Evolutionary conservation across 495 filamentous ascomycete species (phyloP).

Genomic region (Cercophora sp.): DNA sequence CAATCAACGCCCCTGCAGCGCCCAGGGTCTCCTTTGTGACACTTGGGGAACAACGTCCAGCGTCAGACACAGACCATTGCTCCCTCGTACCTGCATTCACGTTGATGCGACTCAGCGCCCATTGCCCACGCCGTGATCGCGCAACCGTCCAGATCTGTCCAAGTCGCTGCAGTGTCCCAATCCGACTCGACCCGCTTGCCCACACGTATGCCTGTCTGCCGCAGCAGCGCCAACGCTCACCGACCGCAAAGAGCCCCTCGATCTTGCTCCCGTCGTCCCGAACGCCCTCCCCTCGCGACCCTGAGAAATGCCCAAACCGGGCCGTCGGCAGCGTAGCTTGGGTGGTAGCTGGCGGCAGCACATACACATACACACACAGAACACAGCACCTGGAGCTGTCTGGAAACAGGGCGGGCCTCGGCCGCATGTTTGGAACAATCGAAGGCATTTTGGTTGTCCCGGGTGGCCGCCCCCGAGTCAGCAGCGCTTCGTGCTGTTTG

Average conservation of each 20-base stretch:
- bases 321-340: background rate
- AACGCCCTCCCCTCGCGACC: background rate
- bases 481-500: constrained; percentile 19
- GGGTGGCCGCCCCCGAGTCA: constrained; percentile 15
- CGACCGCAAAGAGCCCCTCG: background rate
- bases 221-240: too few species aligned
- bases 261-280: background rate
- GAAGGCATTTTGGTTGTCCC: constrained; percentile 3
- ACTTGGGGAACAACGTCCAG: constrained; percentile 26
- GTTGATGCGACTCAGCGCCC: constrained; percentile 16
- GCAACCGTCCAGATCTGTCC: background rate
- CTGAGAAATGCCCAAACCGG: background rate
- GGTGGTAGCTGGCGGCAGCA: background rate
- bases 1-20: constrained; percentile 24
- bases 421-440: constrained; percentile 6
- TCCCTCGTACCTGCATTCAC: constrained; percentile 18
- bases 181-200: background rate
- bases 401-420: constrained; percentile 2
- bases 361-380: too few species aligned
- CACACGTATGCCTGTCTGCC: too few species aligned
- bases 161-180: constrained; percentile 11
- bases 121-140: background rate
- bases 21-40: constrained; percentile 34
- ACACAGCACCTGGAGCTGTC: too few species aligned
- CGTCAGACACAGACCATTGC: constrained; percentile 29